Evolutionary conservation across 495 filamentous ascomycete species (phyloP), one percentile per base, ranked within the genome.

Genomic region (Immersiella caudata): DNA sequence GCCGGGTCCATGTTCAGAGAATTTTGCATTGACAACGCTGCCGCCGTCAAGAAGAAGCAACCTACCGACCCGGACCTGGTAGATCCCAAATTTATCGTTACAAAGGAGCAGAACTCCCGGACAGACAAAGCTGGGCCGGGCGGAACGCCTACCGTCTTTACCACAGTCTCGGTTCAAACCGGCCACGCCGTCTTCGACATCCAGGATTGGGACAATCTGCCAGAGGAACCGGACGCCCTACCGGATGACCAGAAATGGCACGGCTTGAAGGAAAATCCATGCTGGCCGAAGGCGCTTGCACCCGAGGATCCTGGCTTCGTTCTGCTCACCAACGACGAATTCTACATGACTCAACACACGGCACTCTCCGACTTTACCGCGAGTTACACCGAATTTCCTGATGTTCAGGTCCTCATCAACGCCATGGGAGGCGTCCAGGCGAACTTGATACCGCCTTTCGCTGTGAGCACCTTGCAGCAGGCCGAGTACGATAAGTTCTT

Each of bases 311-410:
- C 57, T 2, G 57, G 57, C 27, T 60, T 27, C 25, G 57, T 12
- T 27, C 57, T 60, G 8, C 27, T 60, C n/a, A 27, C 25, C 12
- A 21, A 60, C 24, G 57, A 29, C 57, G 57, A 60, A 25, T 60
- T 60, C 57, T 60, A 60, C 14, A 4, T 33, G 29, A 33, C 29
- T 8, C 29, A 33, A 8, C 29, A 33, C 29, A 33, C 29, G 8
- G 8, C 29, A 3, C 29, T 33, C 4, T 4, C 29, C 29, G 29
- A 33, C 8, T 33, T 4, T 33, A 33, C 29, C 29, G 29, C 29
- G 8, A 33, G 29, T 4, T 33, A 33, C 8, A 33, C 29, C 3
- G 8, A 3, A 8, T 33, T 4, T 33, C 29, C 29, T 4, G 29
- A 33, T 8, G 4, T 33, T 3, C 29, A 33, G 29, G 29, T 33